phyloP scores from a whole-genome alignment of 345 rosid genomes.

The Geranium brycei region DNA sequence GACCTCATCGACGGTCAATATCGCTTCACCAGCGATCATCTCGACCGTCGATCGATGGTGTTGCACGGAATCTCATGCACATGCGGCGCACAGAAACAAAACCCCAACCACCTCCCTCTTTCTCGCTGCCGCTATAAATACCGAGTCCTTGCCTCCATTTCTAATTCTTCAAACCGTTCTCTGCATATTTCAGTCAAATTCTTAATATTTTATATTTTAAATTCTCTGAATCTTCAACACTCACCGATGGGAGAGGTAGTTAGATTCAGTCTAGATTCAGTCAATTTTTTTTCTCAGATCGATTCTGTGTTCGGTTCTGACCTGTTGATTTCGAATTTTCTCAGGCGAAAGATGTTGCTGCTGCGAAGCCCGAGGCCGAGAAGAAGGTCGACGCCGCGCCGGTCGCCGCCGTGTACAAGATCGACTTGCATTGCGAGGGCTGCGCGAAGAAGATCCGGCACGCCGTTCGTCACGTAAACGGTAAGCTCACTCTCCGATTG shows the following conservation, averaged over 20 bases:
- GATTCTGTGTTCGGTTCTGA: too few species aligned
- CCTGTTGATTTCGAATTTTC: too few species aligned
- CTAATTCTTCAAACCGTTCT: slow-evolving; percentile 1
- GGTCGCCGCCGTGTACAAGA: slow-evolving; percentile 40
- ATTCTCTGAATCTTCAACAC: too few species aligned
- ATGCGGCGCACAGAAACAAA: background rate
- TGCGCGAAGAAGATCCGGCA: slow-evolving; percentile 45
- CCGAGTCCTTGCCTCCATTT: slow-evolving; percentile 5
- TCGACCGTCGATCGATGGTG: background rate
- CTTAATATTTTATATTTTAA: too few species aligned
- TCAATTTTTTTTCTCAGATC: background rate
- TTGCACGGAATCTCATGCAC: background rate
- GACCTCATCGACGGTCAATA: background rate
- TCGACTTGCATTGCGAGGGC: slow-evolving; percentile 81
- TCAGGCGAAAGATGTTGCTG: background rate
- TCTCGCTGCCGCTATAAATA: slow-evolving; percentile 1
- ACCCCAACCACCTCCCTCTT: too few species aligned
- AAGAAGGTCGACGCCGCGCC: slow-evolving; percentile 30
- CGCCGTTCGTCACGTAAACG: background rate
- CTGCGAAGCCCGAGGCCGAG: slow-evolving; percentile 29
- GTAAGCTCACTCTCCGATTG: slow-evolving; percentile 1
- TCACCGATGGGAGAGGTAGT: slow-evolving; percentile 23
- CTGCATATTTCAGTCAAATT: background rate
- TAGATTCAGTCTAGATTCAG: background rate
- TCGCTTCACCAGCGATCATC: background rate